Evolutionary conservation across 352 stramenopile species (phyloP).

Genomic region (Globisporangium viniferum): DNA sequence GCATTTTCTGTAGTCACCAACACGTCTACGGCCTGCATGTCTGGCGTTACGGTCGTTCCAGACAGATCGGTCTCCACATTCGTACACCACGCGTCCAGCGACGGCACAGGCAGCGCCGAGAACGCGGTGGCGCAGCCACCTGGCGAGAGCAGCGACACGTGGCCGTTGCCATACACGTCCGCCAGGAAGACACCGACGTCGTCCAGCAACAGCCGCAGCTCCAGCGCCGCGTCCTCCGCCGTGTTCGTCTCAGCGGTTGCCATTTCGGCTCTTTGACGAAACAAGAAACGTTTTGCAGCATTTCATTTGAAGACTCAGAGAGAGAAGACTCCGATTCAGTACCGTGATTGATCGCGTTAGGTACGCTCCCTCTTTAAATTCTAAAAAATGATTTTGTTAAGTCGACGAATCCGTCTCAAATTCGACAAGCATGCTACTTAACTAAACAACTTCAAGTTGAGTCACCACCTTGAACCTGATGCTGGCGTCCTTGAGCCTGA

Average conservation of each 20-base stretch:
- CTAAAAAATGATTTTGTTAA: neutral
- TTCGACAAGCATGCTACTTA: too few species aligned
- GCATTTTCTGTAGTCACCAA: too few species aligned
- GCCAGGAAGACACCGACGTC: neutral
- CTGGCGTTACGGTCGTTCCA: neutral
- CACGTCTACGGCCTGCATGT: neutral
- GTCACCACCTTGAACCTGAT: too few species aligned
- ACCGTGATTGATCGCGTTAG: neutral
- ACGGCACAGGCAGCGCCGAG: neutral
- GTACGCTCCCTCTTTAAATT: neutral
- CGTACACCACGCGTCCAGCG: too few species aligned
- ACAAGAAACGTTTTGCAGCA: too few species aligned
- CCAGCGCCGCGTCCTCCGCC: neutral
- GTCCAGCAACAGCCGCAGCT: neutral
- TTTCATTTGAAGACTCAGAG: neutral
- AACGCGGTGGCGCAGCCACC: neutral
- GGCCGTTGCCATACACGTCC: neutral
- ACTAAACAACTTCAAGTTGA: too few species aligned
- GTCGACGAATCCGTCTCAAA: neutral
- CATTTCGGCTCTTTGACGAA: neutral
- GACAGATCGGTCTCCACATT: too few species aligned
- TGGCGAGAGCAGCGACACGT: neutral
- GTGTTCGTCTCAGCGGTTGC: neutral
- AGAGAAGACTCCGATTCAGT: neutral
- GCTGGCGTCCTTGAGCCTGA: too few species aligned